phyloP scores from a whole-genome alignment of 352 stramenopile genomes.

The Globisporangium orthogonon region DNA sequence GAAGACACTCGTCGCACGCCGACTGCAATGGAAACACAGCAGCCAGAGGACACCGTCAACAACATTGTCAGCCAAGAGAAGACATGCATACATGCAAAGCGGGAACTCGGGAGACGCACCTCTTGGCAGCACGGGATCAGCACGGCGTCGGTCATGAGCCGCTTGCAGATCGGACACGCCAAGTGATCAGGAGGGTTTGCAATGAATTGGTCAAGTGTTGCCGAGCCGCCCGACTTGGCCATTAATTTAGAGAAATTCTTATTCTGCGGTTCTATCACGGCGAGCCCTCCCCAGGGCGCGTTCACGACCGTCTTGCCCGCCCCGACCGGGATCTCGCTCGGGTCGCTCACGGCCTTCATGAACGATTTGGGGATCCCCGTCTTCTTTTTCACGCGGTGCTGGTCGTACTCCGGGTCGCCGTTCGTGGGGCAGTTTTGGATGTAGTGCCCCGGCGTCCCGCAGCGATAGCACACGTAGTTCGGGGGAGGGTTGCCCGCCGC shows the following conservation, averaged over 20 bases:
- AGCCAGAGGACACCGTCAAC: background rate
- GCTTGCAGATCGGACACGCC: slow-evolving; percentile 85
- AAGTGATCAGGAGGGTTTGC: slow-evolving; percentile 86
- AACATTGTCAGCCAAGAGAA: slow-evolving; percentile 8
- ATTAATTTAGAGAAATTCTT: slow-evolving; percentile 92
- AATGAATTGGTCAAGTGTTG: slow-evolving; percentile 88
- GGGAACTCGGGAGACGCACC: slow-evolving; percentile 32
- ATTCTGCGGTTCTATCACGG: slow-evolving; percentile 88
- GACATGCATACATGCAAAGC: background rate
- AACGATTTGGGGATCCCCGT: slow-evolving; percentile 87
- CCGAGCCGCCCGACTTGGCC: slow-evolving; percentile 79
- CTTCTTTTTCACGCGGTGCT: slow-evolving; percentile 86
- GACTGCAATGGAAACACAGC: slow-evolving; percentile 35
- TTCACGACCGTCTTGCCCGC: slow-evolving; percentile 86
- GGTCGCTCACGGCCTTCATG: slow-evolving; percentile 84
- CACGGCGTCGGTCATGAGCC: slow-evolving; percentile 83
- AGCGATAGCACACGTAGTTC: slow-evolving; percentile 86
- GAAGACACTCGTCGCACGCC: slow-evolving; percentile 79
- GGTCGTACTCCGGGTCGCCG: slow-evolving; percentile 81
- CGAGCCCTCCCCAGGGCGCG: slow-evolving; percentile 76
- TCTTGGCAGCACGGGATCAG: slow-evolving; percentile 87
- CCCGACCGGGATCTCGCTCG: slow-evolving; percentile 77
- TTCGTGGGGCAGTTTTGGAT: slow-evolving; percentile 89
- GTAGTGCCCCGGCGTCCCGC: slow-evolving; percentile 77
- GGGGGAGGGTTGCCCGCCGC: slow-evolving; percentile 58